A percentile compares a stretch with the other conserved stretches of the same genome.
Conservation (phyloP, 129 eudicot species). For the Gnaphalium uliginosum region DNA sequence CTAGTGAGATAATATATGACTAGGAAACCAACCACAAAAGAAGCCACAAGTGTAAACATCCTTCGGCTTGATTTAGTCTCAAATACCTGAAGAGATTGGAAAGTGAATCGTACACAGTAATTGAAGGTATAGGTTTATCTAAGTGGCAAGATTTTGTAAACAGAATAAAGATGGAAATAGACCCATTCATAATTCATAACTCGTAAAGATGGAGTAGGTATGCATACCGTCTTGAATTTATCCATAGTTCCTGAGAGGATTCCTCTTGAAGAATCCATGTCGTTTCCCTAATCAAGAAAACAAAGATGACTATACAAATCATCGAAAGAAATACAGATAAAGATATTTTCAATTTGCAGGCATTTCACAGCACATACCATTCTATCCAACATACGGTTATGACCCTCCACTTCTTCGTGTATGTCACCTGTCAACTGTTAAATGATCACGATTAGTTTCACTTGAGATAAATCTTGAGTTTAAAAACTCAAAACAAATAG, state of each 20-base stretch:
- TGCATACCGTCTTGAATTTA: slow-evolving; percentile 80
- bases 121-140: neutral
- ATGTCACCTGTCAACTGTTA: slow-evolving; percentile 90
- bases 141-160: neutral
- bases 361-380: slow-evolving; percentile 50
- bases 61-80: slow-evolving; percentile 96
- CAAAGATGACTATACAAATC: neutral
- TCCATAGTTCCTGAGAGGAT: slow-evolving; percentile 93
- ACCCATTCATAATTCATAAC: neutral
- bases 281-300: slow-evolving; percentile 64
- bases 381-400: slow-evolving; percentile 91
- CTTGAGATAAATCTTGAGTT: neutral
- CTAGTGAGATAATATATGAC: slow-evolving; percentile 83
- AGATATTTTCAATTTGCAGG: neutral
- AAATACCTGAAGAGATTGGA: slow-evolving; percentile 49
- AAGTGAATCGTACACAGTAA: neutral
- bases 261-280: slow-evolving; percentile 94
- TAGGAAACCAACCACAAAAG: slow-evolving; percentile 74
- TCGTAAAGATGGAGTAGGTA: neutral
- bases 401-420: slow-evolving; percentile 85
- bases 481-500: neutral
- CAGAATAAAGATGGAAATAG: neutral
- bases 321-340: neutral
- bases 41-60: slow-evolving; percentile 76
- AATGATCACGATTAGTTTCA: slow-evolving; percentile 8